These are phyloP conservation scores for Cystobasidiaceae sp. DNA, from an alignment of 1,284 basidiomycete genomes.

Conservation along the genomic window DNA sequence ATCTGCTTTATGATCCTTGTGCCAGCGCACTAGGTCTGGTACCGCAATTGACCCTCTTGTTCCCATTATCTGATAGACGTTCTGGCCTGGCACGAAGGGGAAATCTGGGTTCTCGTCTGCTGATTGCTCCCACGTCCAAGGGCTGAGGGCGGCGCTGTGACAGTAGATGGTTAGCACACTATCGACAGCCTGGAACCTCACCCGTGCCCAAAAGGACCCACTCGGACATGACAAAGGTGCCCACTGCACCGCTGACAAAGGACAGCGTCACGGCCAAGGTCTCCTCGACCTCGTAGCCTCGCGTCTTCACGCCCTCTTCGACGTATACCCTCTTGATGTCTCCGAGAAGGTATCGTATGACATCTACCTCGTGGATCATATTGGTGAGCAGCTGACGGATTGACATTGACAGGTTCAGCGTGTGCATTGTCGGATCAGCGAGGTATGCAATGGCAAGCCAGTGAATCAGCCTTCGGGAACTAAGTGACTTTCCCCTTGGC, in stretches of 20 bases:
- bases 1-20: conserved; percentile 5
- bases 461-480: no score
- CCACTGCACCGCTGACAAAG: conserved; percentile 35
- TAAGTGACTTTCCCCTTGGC: no score
- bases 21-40: conserved; percentile 32
- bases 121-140: conserved; percentile 35
- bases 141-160: conserved; percentile 32
- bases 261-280: conserved; percentile 35
- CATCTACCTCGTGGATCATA: conserved; percentile 35
- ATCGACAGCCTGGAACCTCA: neutral
- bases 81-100: conserved; percentile 12
- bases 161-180: neutral
- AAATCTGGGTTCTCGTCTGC: conserved; percentile 40
- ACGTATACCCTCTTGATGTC: conserved; percentile 36
- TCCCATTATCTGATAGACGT: conserved; percentile 37
- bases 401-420: neutral
- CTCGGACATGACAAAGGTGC: conserved; percentile 40
- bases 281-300: conserved; percentile 37
- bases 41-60: conserved; percentile 34
- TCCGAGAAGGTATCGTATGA: conserved; percentile 36
- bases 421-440: neutral
- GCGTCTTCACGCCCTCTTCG: conserved; percentile 30
- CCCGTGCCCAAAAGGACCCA: neutral
- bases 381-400: neutral
- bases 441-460: conserved; percentile 3